Percentiles rank a stretch among this genome's conserved stretches.
Conservation (phyloP, 2,329 filamentous ascomycete species). For the Thelonectria olida region DNA sequence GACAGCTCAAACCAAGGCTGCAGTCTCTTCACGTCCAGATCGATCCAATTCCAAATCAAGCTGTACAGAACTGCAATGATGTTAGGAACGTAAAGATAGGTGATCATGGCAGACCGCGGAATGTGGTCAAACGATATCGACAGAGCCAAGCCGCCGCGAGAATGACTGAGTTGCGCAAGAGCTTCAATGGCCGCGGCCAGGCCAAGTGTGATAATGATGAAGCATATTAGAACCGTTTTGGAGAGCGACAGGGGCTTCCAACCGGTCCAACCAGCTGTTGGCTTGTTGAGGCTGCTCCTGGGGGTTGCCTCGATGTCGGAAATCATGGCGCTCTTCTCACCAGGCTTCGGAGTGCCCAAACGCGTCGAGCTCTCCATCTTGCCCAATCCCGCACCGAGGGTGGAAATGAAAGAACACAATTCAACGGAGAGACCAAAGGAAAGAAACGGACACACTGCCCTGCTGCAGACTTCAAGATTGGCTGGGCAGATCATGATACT, state of each 20-base stretch:
- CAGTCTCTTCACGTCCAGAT: not conserved
- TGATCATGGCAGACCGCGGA: not conserved
- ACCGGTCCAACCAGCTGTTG: too few relatives aligned
- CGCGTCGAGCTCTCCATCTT: too few relatives aligned
- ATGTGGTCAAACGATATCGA: not conserved
- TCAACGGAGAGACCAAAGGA: too few relatives aligned
- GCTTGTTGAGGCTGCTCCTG: too few relatives aligned
- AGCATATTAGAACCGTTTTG: not conserved
- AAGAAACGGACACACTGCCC: too few relatives aligned
- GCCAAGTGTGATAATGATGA: not conserved
- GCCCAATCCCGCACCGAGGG: too few relatives aligned
- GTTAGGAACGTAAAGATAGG: not conserved
- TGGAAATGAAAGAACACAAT: too few relatives aligned
- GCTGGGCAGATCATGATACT: too few relatives aligned
- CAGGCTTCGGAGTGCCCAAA: too few relatives aligned
- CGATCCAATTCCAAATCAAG: not conserved
- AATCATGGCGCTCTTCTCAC: too few relatives aligned
- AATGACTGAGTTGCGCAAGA: not conserved
- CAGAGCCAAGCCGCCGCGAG: not conserved
- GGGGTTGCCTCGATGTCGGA: too few relatives aligned
- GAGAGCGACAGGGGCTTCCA: not conserved
- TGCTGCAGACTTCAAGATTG: too few relatives aligned
- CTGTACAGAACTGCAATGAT: not conserved
- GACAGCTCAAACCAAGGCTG: conserved; percentile 2
- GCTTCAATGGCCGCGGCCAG: not conserved